These are phyloP conservation scores for Phialemoniopsis sp. DNA, from an alignment of 2,329 filamentous ascomycete species.

Conservation along the genomic window DNA sequence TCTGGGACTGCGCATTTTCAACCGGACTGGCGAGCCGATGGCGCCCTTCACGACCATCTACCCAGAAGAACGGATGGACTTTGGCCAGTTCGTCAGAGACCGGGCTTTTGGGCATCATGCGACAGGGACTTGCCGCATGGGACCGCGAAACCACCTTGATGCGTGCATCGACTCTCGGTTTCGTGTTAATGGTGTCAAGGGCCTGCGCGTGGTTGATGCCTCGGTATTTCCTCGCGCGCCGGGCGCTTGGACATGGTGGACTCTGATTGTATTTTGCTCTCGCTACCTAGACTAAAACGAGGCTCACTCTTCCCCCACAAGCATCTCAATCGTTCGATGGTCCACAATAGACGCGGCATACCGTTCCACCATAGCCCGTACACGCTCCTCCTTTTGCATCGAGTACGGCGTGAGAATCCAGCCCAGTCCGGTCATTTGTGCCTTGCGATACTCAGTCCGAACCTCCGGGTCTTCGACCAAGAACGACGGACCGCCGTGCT, in stretches of 20 bases:
- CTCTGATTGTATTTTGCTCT: too few relatives aligned
- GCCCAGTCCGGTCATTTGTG: background rate
- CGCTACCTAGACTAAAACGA: too few relatives aligned
- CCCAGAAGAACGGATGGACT: background rate
- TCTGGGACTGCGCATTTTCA: background rate
- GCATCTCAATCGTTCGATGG: too few relatives aligned
- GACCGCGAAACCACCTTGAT: constrained; percentile 7
- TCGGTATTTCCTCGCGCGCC: constrained; percentile 42
- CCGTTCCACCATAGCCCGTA: background rate
- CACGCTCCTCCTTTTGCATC: background rate
- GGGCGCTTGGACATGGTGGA: too few relatives aligned
- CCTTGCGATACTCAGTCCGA: background rate
- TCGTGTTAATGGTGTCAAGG: constrained; percentile 34
- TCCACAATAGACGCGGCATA: too few relatives aligned
- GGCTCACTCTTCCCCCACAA: too few relatives aligned
- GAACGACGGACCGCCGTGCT: constrained; percentile 1
- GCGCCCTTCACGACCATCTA: constrained; percentile 9
- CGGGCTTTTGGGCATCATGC: constrained; percentile 7
- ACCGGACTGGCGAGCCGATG: constrained; percentile 8
- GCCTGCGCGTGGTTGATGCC: constrained; percentile 53
- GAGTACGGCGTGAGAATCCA: background rate
- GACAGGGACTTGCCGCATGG: constrained; percentile 14
- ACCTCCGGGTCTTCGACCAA: constrained; percentile 2
- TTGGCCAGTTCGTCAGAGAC: background rate
- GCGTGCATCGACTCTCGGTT: constrained; percentile 13